Evolutionary conservation across 1,139 yeast species (phyloP).

Genomic region (Taphrina communis): DNA sequence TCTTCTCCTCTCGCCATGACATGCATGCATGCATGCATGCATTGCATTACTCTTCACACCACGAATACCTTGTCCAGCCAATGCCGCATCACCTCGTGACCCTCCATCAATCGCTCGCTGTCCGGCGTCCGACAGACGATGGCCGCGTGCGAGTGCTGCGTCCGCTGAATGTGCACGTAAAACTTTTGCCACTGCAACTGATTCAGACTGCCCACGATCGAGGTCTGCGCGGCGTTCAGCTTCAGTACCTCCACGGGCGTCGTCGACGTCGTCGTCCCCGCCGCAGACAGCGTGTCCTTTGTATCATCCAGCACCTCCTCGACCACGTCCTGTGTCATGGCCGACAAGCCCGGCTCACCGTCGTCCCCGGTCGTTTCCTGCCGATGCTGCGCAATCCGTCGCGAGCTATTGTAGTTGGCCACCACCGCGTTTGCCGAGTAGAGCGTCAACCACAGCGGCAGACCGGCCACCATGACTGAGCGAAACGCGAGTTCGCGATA

Average conservation of each 20-base stretch:
- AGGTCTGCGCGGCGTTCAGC: conserved; percentile 36
- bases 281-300: not conserved
- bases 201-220: conserved; percentile 47
- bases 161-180: conserved; percentile 47
- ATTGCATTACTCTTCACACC: not conserved
- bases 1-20: not conserved
- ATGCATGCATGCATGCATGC: too few species aligned
- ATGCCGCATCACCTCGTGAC: conserved; percentile 41
- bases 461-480: conserved; percentile 37
- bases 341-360: conserved; percentile 1
- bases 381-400: conserved; percentile 30
- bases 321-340: conserved; percentile 34
- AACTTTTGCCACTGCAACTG: conserved; percentile 50
- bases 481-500: conserved; percentile 39
- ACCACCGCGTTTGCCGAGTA: conserved; percentile 34
- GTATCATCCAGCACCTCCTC: conserved; percentile 27
- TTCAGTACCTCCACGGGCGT: conserved; percentile 23
- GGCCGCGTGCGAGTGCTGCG: conserved; percentile 48
- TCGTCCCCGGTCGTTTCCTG: not conserved
- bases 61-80: conserved; percentile 28
- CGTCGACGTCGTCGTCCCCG: too few species aligned
- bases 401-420: conserved; percentile 18
- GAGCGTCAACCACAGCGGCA: conserved; percentile 40
- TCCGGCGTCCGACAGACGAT: conserved; percentile 43
- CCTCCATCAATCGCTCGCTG: conserved; percentile 42